Evolutionary conservation across 169 alveolate genomes (phyloP).

Genomic region (Prorocentrum cordatum): DNA sequence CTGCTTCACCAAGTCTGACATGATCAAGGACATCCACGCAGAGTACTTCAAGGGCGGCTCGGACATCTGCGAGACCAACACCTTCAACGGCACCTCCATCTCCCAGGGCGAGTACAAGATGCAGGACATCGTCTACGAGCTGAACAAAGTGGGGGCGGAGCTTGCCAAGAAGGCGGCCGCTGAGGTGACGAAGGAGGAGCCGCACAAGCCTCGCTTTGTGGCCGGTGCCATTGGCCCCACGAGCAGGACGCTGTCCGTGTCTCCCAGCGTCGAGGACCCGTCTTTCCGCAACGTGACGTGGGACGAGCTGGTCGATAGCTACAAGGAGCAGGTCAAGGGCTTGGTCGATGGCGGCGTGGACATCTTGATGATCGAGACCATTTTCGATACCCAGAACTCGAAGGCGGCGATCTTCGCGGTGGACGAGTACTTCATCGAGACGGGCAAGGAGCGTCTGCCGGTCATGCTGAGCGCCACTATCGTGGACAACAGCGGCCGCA

Average conservation of each 20-base stretch:
- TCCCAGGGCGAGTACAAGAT: constrained; percentile 62
- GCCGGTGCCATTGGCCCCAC: constrained; percentile 54
- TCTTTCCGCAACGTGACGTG: constrained; percentile 36
- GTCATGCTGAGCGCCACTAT: constrained; percentile 48
- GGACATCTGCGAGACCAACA: constrained; percentile 53
- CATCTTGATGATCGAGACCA: constrained; percentile 42
- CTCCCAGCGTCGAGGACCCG: constrained; percentile 51
- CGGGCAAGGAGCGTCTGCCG: constrained; percentile 15
- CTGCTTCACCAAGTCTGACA: neutral
- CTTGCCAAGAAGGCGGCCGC: constrained; percentile 29
- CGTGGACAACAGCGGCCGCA: constrained; percentile 58
- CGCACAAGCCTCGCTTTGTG: constrained; percentile 47
- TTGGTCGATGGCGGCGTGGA: constrained; percentile 60
- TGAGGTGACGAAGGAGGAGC: constrained; percentile 23
- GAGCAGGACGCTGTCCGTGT: constrained; percentile 35
- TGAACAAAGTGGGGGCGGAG: constrained; percentile 32
- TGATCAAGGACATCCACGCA: constrained; percentile 41
- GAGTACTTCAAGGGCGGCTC: constrained; percentile 39
- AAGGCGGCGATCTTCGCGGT: constrained; percentile 47
- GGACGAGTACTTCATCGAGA: constrained; percentile 25
- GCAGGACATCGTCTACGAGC: constrained; percentile 59
- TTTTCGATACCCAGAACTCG: constrained; percentile 51
- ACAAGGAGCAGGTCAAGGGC: constrained; percentile 49
- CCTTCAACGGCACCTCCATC: constrained; percentile 33
- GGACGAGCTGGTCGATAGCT: constrained; percentile 44